phyloP scores from a whole-genome alignment of 1,139 yeast genomes.

The Kazachstania sp. region DNA sequence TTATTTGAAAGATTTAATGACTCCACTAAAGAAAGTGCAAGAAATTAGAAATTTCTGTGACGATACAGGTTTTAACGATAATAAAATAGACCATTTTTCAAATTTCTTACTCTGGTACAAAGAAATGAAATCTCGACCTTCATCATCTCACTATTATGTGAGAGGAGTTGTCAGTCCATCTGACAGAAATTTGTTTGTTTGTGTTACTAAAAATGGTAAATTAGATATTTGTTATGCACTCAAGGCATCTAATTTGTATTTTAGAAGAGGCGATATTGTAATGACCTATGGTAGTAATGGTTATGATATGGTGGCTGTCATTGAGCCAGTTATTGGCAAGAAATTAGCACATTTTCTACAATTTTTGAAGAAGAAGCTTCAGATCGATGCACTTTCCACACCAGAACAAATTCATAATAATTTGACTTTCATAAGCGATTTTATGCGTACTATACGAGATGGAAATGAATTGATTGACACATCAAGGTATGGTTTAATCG shows the following conservation, averaged over 20 bases:
- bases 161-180: not conserved
- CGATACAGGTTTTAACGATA: not conserved
- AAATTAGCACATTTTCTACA: constrained; percentile 79
- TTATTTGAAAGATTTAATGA: constrained; percentile 15
- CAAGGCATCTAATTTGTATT: constrained; percentile 42
- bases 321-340: constrained; percentile 54
- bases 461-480: not conserved
- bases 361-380: constrained; percentile 57
- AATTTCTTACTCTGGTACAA: not conserved
- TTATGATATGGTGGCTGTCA: constrained; percentile 75
- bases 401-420: constrained; percentile 24
- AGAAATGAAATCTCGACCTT: not conserved
- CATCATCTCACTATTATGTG: not conserved
- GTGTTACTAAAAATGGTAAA: constrained; percentile 80
- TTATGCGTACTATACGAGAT: constrained; percentile 15
- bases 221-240: constrained; percentile 74
- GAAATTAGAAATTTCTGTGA: not conserved
- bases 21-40: not conserved
- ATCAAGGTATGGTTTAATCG: not conserved
- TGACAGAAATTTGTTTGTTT: constrained; percentile 46
- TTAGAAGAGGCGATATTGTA: constrained; percentile 68
- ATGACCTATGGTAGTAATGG: constrained; percentile 98
- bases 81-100: not conserved
- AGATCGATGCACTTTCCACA: constrained; percentile 30
- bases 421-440: constrained; percentile 21